A percentile compares a stretch with the other conserved stretches of the same genome.
These are phyloP conservation scores for Lignosus rhinocerotis DNA, from an alignment of 1,284 basidiomycete species.

Conservation along the genomic window DNA sequence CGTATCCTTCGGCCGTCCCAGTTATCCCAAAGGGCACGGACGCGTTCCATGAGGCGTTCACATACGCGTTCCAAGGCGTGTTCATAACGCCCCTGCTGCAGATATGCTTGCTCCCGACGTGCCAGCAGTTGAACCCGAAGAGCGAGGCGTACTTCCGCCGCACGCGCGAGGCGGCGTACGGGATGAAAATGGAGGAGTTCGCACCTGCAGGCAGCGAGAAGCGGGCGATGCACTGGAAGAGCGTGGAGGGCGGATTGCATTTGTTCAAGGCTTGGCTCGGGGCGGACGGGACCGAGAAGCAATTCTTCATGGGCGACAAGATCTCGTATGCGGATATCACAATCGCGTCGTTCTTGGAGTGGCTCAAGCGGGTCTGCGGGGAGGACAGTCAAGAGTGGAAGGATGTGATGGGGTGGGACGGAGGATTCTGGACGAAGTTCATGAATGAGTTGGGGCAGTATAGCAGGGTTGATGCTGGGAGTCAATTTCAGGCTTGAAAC, in stretches of 20 bases:
- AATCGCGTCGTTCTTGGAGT: slow-evolving; percentile 32
- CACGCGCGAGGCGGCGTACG: slow-evolving; percentile 37
- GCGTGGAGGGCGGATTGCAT: slow-evolving; percentile 32
- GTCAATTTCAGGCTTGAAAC: not conserved
- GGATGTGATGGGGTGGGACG: slow-evolving; percentile 35
- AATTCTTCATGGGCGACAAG: slow-evolving; percentile 27
- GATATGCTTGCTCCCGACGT: slow-evolving; percentile 27
- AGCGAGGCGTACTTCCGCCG: slow-evolving; percentile 36
- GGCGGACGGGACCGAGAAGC: slow-evolving; percentile 25
- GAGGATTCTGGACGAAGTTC: slow-evolving; percentile 39
- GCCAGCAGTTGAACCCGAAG: slow-evolving; percentile 21
- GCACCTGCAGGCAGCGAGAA: slow-evolving; percentile 27
- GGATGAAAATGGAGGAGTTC: slow-evolving; percentile 37
- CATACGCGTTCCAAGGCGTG: slow-evolving; percentile 20
- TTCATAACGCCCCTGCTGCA: not conserved
- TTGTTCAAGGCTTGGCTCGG: slow-evolving; percentile 33
- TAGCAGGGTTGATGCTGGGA: slow-evolving; percentile 13
- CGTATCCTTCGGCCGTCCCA: slow-evolving; percentile 29
- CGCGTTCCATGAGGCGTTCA: slow-evolving; percentile 37
- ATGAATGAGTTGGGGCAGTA: slow-evolving; percentile 35
- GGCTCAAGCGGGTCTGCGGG: slow-evolving; percentile 33
- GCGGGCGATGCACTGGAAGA: slow-evolving; percentile 34
- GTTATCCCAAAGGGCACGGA: slow-evolving; percentile 28
- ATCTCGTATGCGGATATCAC: slow-evolving; percentile 40
- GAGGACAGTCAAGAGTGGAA: slow-evolving; percentile 41